A percentile compares a stretch with the other conserved stretches of the same genome.
These are phyloP conservation scores for Phlebiopsis flavidoalba DNA, from an alignment of 768 basidiomycete genomes.

Conservation along the genomic window DNA sequence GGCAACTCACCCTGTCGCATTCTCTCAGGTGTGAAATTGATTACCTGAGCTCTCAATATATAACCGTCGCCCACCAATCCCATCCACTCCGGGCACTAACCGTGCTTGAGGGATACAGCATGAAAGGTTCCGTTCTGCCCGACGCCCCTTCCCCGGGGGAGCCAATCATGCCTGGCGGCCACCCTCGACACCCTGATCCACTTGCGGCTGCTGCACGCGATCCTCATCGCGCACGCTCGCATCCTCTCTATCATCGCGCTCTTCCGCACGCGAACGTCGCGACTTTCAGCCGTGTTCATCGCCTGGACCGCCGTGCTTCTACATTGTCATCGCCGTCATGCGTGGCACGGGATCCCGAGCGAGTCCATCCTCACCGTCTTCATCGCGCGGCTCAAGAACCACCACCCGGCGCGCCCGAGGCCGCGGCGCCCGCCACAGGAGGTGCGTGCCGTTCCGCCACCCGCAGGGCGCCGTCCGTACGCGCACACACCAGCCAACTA, in stretches of 20 bases:
- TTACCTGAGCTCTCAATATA: conserved; percentile 54
- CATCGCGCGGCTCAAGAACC: conserved; percentile 38
- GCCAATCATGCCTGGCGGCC: conserved; percentile 27
- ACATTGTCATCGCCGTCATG: conserved; percentile 43
- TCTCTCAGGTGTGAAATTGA: conserved; percentile 66
- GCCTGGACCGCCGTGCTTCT: conserved; percentile 57
- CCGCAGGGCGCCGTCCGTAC: conserved; percentile 53
- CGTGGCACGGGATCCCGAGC: conserved; percentile 55
- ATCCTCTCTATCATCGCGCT: conserved; percentile 53
- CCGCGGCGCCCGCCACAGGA: conserved; percentile 30
- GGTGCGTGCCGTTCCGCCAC: conserved; percentile 41
- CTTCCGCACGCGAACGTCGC: conserved; percentile 50
- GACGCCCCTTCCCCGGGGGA: conserved; percentile 2
- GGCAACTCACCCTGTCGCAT: not conserved
- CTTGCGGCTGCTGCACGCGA: conserved; percentile 48
- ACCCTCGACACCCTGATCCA: conserved; percentile 41
- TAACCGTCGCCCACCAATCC: conserved; percentile 38
- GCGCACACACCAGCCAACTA: conserved; percentile 60
- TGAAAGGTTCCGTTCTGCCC: conserved; percentile 23
- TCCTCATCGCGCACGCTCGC: conserved; percentile 53
- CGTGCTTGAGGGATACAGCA: conserved; percentile 37
- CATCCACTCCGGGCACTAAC: conserved; percentile 50
- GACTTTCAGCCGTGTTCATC: conserved; percentile 61
- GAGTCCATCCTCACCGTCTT: conserved; percentile 52
- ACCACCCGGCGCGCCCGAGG: conserved; percentile 32